Evolutionary conservation across 192 early-diverging fungal genomes (phyloP).

Genomic region (Coemansia sp.): DNA sequence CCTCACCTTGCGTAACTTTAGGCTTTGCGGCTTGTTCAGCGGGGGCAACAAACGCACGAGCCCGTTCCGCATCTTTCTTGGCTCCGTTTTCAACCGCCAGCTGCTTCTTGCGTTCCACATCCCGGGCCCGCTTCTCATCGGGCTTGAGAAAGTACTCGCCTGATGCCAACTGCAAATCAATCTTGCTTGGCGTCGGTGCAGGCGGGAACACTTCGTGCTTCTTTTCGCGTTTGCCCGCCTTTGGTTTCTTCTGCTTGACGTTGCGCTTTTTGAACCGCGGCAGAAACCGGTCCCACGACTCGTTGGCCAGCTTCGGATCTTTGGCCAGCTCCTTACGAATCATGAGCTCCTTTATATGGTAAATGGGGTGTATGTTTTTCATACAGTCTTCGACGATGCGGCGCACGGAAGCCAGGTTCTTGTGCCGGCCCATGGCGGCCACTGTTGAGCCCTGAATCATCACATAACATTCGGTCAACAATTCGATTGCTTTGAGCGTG

Average conservation of each 20-base stretch:
- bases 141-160: conserved; percentile 95
- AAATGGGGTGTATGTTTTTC: conserved; percentile 98
- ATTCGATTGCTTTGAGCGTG: conserved; percentile 94
- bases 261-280: conserved; percentile 96
- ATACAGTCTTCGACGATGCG: conserved; percentile 95
- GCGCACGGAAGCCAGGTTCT: conserved; percentile 83
- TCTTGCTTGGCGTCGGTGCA: conserved; percentile 75
- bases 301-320: conserved; percentile 88
- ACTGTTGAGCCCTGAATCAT: conserved; percentile 99
- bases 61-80: conserved; percentile 70
- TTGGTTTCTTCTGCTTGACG: conserved; percentile 65
- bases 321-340: conserved; percentile 97
- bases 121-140: conserved; percentile 63
- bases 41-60: conserved; percentile 80
- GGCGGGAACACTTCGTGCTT: conserved; percentile 86
- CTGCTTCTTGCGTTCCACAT: conserved; percentile 63
- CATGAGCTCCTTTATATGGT: conserved; percentile 98
- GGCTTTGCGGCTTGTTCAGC: conserved; percentile 51
- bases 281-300: conserved; percentile 97
- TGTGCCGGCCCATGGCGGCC: conserved; percentile 84
- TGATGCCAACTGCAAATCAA: conserved; percentile 89
- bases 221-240: conserved; percentile 72
- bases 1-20: not conserved
- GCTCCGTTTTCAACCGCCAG: conserved; percentile 66
- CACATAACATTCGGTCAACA: conserved; percentile 92